Evolutionary conservation across 805 yeast species (phyloP), one percentile per base, ranked within the genome.

Genomic region (Wickerhamiella vanderwaltii): DNA sequence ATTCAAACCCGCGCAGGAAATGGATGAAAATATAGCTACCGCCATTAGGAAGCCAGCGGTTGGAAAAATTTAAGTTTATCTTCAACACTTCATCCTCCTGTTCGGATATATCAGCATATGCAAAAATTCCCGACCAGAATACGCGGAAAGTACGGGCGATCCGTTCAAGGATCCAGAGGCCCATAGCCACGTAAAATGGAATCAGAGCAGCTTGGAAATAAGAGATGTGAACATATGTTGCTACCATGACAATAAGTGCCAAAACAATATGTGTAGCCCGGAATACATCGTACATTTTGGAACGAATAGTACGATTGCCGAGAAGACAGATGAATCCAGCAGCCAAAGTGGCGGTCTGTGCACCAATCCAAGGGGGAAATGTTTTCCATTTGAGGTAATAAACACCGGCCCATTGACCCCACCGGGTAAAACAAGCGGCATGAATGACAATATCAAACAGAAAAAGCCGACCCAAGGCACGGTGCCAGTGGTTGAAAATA

Each of bases 131-230:
- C 50, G 77, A 75, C 25, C 60, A 51, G 11, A 68, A 41, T 1
- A 83, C 57, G 42, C 84, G 68, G 2, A 67, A 60, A 7, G 77
- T 43, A 47, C 94, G 67, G 9, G 71, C 51, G 0, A 74, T 45
- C 43, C 87, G 64, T 54, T 85, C 93, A 48, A 73, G 65, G 2
- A 64, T 67, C 94, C 94, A 85, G 7, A 83, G 63, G 0, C 72
- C 77, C 44, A 73, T 67, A 6, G 77, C 54, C 5, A 73, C 69
- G 43, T 72, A 74, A 17, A 69, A 51, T 7, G 41, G 42, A 3
- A 13, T 29, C 26, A 37, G 38, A 6, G 42, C 41, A n/a, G 33
- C 30, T 12, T 32, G 33, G 25, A 32, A 37, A 26, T 43, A 37
- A n/a, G 35, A 32, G 16, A 37, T 32, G 26, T 43, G 45, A 6